Percentiles rank a stretch among this genome's conserved stretches.
Evolutionary conservation across 2,329 filamentous ascomycete species (phyloP).

Genomic region (Fusarium neocosmosporiellum): DNA sequence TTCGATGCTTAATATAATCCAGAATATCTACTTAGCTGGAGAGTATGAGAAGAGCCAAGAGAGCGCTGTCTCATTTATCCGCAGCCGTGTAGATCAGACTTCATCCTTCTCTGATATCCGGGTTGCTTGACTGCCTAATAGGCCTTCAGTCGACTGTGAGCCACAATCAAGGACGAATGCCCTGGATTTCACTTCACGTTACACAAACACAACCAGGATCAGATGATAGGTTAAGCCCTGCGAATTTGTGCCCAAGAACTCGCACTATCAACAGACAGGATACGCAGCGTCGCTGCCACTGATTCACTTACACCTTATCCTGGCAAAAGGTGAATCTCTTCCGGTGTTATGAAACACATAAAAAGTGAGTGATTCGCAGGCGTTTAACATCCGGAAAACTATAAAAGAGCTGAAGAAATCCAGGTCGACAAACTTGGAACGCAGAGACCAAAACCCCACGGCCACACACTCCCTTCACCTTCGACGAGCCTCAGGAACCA

Average conservation of each 20-base stretch:
- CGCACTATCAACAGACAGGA: neutral
- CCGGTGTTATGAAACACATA: neutral
- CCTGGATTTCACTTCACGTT: neutral
- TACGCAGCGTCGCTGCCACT: neutral
- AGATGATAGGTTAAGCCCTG: neutral
- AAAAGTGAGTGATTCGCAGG: neutral
- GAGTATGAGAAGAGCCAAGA: neutral
- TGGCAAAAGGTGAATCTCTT: neutral
- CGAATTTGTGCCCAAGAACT: neutral
- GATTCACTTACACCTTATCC: neutral
- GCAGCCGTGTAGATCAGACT: rapidly evolving
- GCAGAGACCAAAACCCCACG: neutral
- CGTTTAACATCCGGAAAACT: neutral
- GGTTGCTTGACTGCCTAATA: neutral
- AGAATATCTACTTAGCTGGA: neutral
- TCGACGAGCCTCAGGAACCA: neutral
- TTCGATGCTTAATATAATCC: neutral
- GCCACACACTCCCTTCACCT: neutral
- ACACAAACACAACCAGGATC: neutral
- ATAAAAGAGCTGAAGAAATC: neutral
- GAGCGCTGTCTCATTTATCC: neutral
- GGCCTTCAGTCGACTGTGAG: neutral
- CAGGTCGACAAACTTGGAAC: neutral
- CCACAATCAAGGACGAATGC: neutral
- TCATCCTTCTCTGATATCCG: neutral